Base-by-base conservation (phyloP, 2,329 filamentous ascomycete species). In the Penicillium verrucosum region DNA sequence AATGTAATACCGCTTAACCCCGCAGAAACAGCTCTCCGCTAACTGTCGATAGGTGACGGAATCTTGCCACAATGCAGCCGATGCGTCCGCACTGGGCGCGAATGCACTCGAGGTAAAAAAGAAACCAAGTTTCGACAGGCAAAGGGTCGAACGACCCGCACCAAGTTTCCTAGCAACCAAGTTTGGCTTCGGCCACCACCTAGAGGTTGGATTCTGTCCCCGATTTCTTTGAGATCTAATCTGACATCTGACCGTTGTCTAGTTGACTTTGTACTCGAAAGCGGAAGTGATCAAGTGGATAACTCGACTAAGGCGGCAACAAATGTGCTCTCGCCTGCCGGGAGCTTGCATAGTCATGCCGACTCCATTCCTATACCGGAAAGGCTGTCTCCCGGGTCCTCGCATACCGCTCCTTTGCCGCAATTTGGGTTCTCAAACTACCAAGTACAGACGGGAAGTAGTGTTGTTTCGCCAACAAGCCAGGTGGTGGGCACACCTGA, bases 191-290 rank as follows among this genome's bases (percentile, higher is more conserved):
- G 49, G 40, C 63, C 63, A 36, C 63, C 63, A 49, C 57, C 63
- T 21, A 53, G 63, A 63, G 63, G 63, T 65, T 50, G 30, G 59
- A 52, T 25, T 18, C 14, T 12, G 14, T 25, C 3, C 29, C 9
- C 7, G 6, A 27, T 27, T 25, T 25, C n/a, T 3, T 18, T 29
- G 21, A 9, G 30, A 18, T 12, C n/a, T 9, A 18, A 4, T 23
- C 62, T 64, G 47, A 65, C 47, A 43, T 5, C 23, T 10, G 18
- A 27, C 1, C 23, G 1, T 14, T 11, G 16, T 42, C 7, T 37
- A 65, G 63, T 65, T 27, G 63, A 65, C 34, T 65, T 65, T 54
- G 51, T 65, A 12, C 48, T 65, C 2, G 63, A 65, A 47, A 60
- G 56, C 0, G 63, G 63, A 5, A 64, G 51, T n/a, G 63, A 57